Evolutionary conservation across 495 filamentous ascomycete genomes (phyloP).

Genomic region (Geoglossum glabrum): DNA sequence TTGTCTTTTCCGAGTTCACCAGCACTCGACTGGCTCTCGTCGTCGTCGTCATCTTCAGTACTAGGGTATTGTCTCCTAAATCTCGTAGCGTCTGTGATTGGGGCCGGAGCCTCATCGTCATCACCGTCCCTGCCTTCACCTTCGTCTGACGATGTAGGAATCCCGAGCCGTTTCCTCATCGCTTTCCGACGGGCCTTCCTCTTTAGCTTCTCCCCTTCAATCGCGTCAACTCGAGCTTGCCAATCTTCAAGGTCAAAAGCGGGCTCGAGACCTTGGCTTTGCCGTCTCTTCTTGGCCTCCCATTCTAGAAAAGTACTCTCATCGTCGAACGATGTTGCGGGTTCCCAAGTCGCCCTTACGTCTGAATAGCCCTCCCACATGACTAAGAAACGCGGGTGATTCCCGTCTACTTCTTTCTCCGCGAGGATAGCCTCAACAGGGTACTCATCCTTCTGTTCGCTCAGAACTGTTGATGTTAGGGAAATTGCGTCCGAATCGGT

Average conservation of each 20-base stretch:
- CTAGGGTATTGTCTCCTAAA: not conserved
- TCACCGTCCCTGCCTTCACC: too few relatives aligned
- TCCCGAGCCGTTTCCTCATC: constrained; percentile 21
- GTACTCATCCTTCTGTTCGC: constrained; percentile 21
- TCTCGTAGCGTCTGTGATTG: too few relatives aligned
- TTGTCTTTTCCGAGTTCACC: not conserved
- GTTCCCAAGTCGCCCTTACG: constrained; percentile 43
- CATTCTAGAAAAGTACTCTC: constrained; percentile 29
- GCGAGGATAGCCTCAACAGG: constrained; percentile 27
- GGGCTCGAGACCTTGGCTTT: constrained; percentile 20
- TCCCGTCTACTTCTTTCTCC: constrained; percentile 23
- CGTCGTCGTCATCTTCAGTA: not conserved
- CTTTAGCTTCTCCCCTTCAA: constrained; percentile 15
- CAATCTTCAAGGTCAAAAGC: constrained; percentile 31
- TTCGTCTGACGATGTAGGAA: constrained; percentile 5
- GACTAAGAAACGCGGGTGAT: constrained; percentile 33
- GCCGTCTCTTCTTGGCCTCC: constrained; percentile 27
- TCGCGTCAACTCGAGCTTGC: constrained; percentile 15
- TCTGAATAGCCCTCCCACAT: constrained; percentile 45
- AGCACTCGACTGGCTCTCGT: not conserved
- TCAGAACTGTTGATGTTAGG: constrained; percentile 34
- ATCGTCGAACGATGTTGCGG: constrained; percentile 29
- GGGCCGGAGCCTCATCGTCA: not conserved
- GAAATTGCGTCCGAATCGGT: constrained; percentile 38
- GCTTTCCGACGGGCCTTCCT: constrained; percentile 28